A percentile compares a stretch with the other conserved stretches of the same genome.
Evolutionary conservation across 108 stramenopile genomes (phyloP).

Genomic region (Skeletonema marinoi): DNA sequence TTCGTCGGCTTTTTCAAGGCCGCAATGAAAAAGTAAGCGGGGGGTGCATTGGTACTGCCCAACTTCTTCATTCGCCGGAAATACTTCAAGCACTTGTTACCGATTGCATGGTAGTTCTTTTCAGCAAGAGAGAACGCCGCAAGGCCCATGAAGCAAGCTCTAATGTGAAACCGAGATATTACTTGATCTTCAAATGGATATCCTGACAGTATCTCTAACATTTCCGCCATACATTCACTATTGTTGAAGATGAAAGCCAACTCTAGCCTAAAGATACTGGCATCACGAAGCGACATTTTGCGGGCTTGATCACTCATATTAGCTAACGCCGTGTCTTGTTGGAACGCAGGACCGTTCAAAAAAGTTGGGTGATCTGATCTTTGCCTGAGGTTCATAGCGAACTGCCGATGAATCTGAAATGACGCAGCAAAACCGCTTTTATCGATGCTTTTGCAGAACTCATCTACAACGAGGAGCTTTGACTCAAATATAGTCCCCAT

Average conservation of each 20-base stretch:
- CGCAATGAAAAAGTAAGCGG: conserved; percentile 22
- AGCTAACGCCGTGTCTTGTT: conserved; percentile 26
- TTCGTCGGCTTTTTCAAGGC: conserved; percentile 29
- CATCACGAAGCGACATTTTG: conserved; percentile 39
- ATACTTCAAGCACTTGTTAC: conserved; percentile 15
- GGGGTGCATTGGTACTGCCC: conserved; percentile 29
- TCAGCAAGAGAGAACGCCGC: conserved; percentile 5
- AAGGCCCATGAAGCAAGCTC: conserved; percentile 32
- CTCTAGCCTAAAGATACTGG: conserved; percentile 29
- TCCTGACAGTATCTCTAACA: conserved; percentile 22
- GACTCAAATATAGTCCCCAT: conserved; percentile 36
- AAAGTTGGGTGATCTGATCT: conserved; percentile 12
- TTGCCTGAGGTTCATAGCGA: conserved; percentile 25
- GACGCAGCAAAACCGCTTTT: conserved; percentile 15
- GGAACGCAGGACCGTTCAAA: conserved; percentile 15
- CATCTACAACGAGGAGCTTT: conserved; percentile 27
- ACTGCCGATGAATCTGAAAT: conserved; percentile 30
- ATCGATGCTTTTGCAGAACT: conserved; percentile 9
- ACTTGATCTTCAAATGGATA: conserved; percentile 39
- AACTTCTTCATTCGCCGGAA: conserved; percentile 20
- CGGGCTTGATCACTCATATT: conserved; percentile 18
- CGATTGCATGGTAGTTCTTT: not conserved
- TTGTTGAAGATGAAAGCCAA: conserved; percentile 45
- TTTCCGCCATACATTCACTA: conserved; percentile 18
- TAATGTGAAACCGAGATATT: conserved; percentile 12